Percentiles rank a stretch among this genome's conserved stretches.
Evolutionary conservation across 768 basidiomycete species (phyloP).

Genomic region (Hygrophoropsis aurantiaca): DNA sequence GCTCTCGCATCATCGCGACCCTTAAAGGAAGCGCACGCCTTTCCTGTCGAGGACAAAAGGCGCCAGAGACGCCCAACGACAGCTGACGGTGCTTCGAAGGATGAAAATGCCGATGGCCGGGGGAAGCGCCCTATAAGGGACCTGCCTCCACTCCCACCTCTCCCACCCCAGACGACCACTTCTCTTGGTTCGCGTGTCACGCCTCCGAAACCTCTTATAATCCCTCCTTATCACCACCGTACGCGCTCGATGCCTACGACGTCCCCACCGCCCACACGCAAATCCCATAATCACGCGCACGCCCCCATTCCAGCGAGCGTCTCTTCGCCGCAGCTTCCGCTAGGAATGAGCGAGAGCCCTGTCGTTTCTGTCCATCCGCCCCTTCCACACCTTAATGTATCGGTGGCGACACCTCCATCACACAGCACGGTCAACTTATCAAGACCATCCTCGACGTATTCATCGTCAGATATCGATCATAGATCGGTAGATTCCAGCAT

Average conservation of each 20-base stretch:
- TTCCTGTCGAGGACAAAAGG: too few species aligned
- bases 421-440: background rate
- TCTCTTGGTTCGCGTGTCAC: slow-evolving; percentile 14
- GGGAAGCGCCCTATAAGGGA: too few species aligned
- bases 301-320: background rate
- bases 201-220: slow-evolving; percentile 13
- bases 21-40: too few species aligned
- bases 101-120: too few species aligned
- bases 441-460: background rate
- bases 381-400: background rate
- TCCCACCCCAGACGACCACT: too few species aligned
- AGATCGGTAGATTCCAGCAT: background rate
- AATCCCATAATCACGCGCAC: background rate
- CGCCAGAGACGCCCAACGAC: too few species aligned
- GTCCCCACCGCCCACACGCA: background rate
- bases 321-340: background rate
- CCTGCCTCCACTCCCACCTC: too few species aligned
- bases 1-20: too few species aligned
- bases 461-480: background rate
- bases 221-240: slow-evolving; percentile 10
- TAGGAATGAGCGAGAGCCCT: background rate
- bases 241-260: slow-evolving; percentile 3
- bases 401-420: background rate
- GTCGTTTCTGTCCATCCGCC: background rate
- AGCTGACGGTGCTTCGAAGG: too few species aligned